Evolutionary conservation across 306 rosid species (phyloP), one percentile per base, ranked within the genome.

Genomic region (Vigna nakashimae): DNA sequence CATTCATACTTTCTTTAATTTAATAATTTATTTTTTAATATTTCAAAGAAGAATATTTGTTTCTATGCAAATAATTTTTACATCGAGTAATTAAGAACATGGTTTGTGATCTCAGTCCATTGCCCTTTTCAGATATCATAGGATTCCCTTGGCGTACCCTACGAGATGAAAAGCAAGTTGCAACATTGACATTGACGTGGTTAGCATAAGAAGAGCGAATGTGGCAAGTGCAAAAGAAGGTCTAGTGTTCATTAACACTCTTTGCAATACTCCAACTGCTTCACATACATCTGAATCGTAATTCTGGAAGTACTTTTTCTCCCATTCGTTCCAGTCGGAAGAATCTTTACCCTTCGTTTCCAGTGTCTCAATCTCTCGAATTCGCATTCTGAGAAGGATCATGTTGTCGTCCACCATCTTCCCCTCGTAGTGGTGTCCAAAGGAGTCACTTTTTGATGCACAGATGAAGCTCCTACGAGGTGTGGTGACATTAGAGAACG

Each of bases 251-350:
- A 90, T 86, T 77, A 90, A 40, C 43, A 74, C 55, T 13, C 79
- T 71, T 60, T 90, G 92, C 78, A 90, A 75, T 49, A 88, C 6
- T 4, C 92, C 92, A 83, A 90, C 42, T 5, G 28, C 80, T 7
- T 85, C 87, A 55, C 83, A 86, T 7, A 88, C 72, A 17, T 79
- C 66, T 2, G 84, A 81, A 57, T 10, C 83, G 60, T 88, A 90
- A 40, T 79, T 67, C 16, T 58, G 82, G 80, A 79, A 86, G 12
- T 79, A 57, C 22, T 69, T 65, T 69, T 85, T 90, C 89, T 90
- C 95, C 95, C 89, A 86, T 7, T 79, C 86, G 60, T 42, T 76
- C 94, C 92, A 90, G 59, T 79, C 80, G 0, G 87, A 69, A 32
- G 78, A 67, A 20, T 70, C 58, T 12, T 66, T 63, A 2, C 2